phyloP scores from a whole-genome alignment of 2,329 filamentous ascomycete genomes.

The Xylaria sp. region DNA sequence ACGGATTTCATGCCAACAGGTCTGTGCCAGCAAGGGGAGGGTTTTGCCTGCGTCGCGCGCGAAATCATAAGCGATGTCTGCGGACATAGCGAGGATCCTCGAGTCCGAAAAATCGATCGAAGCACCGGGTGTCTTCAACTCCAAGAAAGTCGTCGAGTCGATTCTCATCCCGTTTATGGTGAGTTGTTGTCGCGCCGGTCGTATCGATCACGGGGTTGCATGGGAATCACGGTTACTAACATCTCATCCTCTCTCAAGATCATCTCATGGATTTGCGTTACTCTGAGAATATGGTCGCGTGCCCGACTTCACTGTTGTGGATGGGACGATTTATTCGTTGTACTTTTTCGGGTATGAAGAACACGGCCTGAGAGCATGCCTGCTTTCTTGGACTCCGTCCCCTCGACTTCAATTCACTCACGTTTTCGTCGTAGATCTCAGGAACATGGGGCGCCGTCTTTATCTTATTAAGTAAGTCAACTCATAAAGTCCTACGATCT shows the following conservation, averaged over 20 bases:
- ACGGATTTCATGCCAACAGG: neutral
- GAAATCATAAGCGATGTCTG: neutral
- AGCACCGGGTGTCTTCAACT: conserved; percentile 19
- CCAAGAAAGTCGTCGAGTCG: conserved; percentile 19
- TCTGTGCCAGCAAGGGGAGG: neutral
- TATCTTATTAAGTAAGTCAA: conserved; percentile 14
- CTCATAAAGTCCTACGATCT: neutral
- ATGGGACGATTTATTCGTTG: conserved; percentile 35
- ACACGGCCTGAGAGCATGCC: neutral
- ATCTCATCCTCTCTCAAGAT: conserved; percentile 6
- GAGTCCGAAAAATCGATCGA: neutral
- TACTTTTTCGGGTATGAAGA: conserved; percentile 29
- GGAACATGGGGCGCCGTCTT: conserved; percentile 25
- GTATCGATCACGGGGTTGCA: neutral
- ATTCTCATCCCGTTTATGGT: conserved; percentile 24
- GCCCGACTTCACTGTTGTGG: conserved; percentile 29
- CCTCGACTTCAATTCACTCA: neutral
- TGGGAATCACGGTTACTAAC: neutral
- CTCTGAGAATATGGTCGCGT: conserved; percentile 29
- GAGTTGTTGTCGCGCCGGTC: neutral
- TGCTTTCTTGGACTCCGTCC: neutral
- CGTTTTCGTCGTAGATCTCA: conserved; percentile 17
- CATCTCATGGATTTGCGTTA: conserved; percentile 28
- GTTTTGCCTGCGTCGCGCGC: neutral
- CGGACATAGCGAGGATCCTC: neutral